Conservation (phyloP, 768 basidiomycete genomes). For the Hortiboletus flavorubellus region DNA sequence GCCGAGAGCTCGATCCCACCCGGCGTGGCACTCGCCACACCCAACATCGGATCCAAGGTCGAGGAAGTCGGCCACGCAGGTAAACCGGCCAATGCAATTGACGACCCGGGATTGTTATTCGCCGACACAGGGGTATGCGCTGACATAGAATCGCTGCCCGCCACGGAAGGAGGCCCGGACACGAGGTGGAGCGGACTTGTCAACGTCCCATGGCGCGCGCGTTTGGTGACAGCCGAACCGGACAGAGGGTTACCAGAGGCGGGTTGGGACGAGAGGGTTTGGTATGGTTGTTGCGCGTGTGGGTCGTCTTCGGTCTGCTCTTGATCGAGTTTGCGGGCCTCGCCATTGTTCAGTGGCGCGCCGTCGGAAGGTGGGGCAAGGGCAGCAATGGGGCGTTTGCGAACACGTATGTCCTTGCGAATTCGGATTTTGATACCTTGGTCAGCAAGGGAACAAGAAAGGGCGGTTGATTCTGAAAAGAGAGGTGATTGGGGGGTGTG, state of each 20-base stretch:
- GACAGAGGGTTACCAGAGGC: background rate
- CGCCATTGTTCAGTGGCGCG: slow-evolving; percentile 4
- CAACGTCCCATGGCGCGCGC: slow-evolving; percentile 30
- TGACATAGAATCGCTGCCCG: slow-evolving; percentile 17
- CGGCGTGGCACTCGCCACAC: slow-evolving; percentile 30
- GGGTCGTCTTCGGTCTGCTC: slow-evolving; percentile 25
- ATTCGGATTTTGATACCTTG: slow-evolving; percentile 96
- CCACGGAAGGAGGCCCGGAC: slow-evolving; percentile 17
- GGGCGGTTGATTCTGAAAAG: slow-evolving; percentile 72
- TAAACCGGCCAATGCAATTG: slow-evolving; percentile 26
- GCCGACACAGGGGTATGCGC: slow-evolving; percentile 18
- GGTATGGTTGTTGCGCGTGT: slow-evolving; percentile 9
- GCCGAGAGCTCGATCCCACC: slow-evolving; percentile 32
- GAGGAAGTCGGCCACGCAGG: slow-evolving; percentile 34
- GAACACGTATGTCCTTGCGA: slow-evolving; percentile 83
- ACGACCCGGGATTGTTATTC: slow-evolving; percentile 10
- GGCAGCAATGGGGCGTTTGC: slow-evolving; percentile 59
- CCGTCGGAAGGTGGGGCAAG: slow-evolving; percentile 22
- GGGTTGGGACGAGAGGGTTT: slow-evolving; percentile 10
- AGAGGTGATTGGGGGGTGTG: slow-evolving; percentile 1
- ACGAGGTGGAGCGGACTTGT: slow-evolving; percentile 18
- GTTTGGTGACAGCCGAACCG: slow-evolving; percentile 15
- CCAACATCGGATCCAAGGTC: slow-evolving; percentile 31
- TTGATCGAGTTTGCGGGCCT: slow-evolving; percentile 26
- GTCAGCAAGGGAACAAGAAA: slow-evolving; percentile 89